A percentile compares a stretch with the other conserved stretches of the same genome.
phyloP scores from a whole-genome alignment of 495 filamentous ascomycete species.

The Neurospora tetrasperma region DNA sequence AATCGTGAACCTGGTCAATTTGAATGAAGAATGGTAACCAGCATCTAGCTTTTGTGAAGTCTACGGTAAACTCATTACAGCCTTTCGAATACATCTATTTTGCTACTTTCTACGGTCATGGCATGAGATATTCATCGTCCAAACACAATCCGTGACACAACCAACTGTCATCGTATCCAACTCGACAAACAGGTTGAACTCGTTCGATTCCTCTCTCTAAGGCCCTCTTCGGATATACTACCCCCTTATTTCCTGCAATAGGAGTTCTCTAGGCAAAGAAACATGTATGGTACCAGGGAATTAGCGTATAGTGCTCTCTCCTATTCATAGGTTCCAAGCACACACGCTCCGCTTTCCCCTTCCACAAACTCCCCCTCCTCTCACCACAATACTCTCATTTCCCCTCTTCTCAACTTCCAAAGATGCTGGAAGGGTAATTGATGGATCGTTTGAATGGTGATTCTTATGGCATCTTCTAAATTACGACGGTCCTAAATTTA shows the following conservation, averaged over 20 bases:
- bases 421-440: not conserved
- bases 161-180: not conserved
- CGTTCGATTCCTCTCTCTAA: not conserved
- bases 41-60: not conserved
- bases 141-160: not conserved
- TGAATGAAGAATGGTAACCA: not conserved
- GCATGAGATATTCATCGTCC: not conserved
- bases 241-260: not conserved
- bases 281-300: not conserved
- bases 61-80: not conserved
- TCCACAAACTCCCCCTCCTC: not conserved
- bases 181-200: not conserved
- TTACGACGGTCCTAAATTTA: slow-evolving; percentile 14
- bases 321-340: not conserved
- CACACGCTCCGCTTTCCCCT: not conserved
- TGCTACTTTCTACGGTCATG: not conserved
- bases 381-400: not conserved
- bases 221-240: not conserved
- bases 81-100: not conserved
- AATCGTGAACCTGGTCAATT: not conserved
- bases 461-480: not conserved
- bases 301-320: not conserved
- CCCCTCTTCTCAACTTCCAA: not conserved
- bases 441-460: slow-evolving; percentile 4
- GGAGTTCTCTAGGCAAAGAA: not conserved